phyloP scores from a whole-genome alignment of 2,329 filamentous ascomycete species.

The Talaromyces sp. region DNA sequence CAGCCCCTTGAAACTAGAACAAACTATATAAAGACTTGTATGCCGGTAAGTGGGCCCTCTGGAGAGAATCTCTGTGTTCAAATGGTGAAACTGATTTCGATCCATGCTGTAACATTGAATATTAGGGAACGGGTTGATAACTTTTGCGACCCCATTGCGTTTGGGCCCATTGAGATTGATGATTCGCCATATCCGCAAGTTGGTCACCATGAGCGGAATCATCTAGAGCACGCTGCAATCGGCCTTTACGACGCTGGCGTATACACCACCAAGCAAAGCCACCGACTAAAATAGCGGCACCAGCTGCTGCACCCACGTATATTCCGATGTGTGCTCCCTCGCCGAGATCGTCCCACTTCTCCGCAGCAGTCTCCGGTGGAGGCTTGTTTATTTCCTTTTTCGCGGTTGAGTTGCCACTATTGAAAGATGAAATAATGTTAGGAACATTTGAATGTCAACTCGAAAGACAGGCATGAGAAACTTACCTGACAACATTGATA shows the following conservation, averaged over 20 bases:
- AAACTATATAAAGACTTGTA: too few species aligned
- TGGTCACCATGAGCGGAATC: conserved; percentile 49
- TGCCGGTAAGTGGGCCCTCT: too few species aligned
- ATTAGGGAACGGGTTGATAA: not conserved
- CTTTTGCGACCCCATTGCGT: conserved; percentile 31
- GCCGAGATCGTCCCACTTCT: conserved; percentile 50
- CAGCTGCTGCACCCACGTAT: conserved; percentile 37
- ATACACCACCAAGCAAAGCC: conserved; percentile 51
- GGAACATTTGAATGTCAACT: not conserved
- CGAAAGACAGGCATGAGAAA: not conserved
- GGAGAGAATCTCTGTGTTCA: too few species aligned
- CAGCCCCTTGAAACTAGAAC: too few species aligned
- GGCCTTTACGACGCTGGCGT: conserved; percentile 53
- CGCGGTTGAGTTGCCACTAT: conserved; percentile 67
- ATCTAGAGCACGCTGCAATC: conserved; percentile 51
- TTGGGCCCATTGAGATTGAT: conserved; percentile 42
- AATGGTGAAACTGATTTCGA: too few species aligned
- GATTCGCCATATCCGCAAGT: conserved; percentile 42
- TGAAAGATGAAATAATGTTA: not conserved
- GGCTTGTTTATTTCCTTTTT: conserved; percentile 38
- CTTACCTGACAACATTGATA: conserved; percentile 58
- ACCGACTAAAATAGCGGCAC: conserved; percentile 33
- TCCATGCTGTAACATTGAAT: not conserved
- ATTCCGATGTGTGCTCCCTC: conserved; percentile 54
- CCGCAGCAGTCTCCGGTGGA: conserved; percentile 35